A percentile compares a stretch with the other conserved stretches of the same genome.
These are phyloP conservation scores for Rhizophagus sp. DNA, from an alignment of 192 early-diverging fungal genomes.

Conservation along the genomic window DNA sequence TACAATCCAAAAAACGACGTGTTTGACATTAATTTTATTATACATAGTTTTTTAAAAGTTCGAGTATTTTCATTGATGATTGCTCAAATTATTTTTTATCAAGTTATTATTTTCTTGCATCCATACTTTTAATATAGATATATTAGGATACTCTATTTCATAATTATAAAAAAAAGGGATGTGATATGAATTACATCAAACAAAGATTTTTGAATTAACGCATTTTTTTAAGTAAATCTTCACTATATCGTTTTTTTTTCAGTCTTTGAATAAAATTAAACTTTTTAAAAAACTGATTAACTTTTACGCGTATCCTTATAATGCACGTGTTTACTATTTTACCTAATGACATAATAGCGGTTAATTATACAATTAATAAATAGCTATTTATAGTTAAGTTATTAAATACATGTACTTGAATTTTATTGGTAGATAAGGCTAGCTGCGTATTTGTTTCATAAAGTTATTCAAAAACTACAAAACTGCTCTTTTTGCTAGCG, in stretches of 20 bases:
- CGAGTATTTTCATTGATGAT: background rate
- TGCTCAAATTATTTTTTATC: background rate
- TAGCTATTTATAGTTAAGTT: no score
- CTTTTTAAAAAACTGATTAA: background rate
- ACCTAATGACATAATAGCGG: no score
- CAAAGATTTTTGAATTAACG: background rate
- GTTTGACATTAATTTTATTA: background rate
- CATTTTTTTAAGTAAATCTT: background rate
- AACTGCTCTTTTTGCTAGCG: no score
- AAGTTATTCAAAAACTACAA: no score
- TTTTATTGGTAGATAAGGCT: no score
- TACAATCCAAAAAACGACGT: background rate
- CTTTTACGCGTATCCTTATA: background rate
- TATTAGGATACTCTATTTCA: background rate
- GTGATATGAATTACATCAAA: background rate
- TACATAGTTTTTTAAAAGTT: background rate
- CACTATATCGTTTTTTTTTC: background rate
- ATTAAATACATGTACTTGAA: no score
- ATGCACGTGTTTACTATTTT: background rate
- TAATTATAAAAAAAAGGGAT: background rate
- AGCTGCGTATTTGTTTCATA: no score
- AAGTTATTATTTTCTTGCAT: background rate
- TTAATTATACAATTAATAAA: no score
- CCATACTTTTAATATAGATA: background rate
- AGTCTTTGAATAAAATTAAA: background rate